A percentile compares a stretch with the other conserved stretches of the same genome.
Evolutionary conservation across 345 rosid genomes (phyloP).

Genomic region (Mangifera indica): DNA sequence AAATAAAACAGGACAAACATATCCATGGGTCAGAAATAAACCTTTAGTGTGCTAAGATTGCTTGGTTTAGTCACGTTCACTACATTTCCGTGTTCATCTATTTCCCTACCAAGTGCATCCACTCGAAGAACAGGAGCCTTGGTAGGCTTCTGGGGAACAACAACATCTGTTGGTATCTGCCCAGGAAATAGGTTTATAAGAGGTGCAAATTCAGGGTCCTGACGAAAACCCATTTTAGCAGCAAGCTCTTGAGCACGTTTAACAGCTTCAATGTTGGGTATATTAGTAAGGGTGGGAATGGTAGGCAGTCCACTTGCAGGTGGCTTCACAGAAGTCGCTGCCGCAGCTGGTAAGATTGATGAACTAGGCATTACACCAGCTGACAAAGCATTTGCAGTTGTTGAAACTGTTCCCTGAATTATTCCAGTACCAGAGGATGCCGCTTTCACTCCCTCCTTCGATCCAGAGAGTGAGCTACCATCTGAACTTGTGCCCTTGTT

Average conservation of each 20-base stretch:
- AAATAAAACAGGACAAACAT: background rate
- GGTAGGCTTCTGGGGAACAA: conserved; percentile 71
- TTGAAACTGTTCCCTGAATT: conserved; percentile 25
- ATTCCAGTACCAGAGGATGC: conserved; percentile 19
- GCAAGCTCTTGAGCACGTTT: conserved; percentile 89
- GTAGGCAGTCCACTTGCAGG: conserved; percentile 33
- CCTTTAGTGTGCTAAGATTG: conserved; percentile 97
- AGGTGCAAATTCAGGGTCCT: conserved; percentile 75
- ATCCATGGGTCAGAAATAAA: conserved; percentile 24
- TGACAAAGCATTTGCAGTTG: conserved; percentile 28
- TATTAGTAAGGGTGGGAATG: conserved; percentile 40
- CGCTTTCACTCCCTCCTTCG: conserved; percentile 24
- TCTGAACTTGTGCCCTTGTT: conserved; percentile 49
- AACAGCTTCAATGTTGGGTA: conserved; percentile 73
- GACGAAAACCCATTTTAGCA: conserved; percentile 78
- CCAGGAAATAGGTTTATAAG: conserved; percentile 73
- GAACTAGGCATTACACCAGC: conserved; percentile 32
- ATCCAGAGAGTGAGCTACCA: conserved; percentile 26
- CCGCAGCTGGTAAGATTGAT: conserved; percentile 20
- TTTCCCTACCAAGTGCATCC: conserved; percentile 94
- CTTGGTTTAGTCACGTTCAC: conserved; percentile 78
- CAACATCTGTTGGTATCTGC: conserved; percentile 51
- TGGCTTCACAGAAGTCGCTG: conserved; percentile 35
- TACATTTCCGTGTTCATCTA: conserved; percentile 90
- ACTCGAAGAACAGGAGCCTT: conserved; percentile 87